These are phyloP conservation scores for Suillus americanus DNA, from an alignment of 768 basidiomycete species.

Conservation along the genomic window DNA sequence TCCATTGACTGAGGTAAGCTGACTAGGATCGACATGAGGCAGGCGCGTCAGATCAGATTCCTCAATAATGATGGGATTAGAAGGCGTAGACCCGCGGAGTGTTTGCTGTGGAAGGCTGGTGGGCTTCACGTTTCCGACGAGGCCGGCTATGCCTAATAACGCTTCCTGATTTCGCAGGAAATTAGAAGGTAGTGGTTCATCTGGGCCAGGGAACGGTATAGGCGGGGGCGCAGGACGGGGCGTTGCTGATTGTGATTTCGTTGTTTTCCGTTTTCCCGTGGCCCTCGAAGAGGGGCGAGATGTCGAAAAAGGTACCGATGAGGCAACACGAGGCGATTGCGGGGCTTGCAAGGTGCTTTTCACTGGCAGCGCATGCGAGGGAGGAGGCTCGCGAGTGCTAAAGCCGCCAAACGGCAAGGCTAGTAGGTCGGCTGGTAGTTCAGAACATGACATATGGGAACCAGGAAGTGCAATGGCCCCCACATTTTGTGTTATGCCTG, in stretches of 20 bases:
- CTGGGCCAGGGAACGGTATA: constrained; percentile 62
- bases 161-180: constrained; percentile 75
- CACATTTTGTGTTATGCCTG: constrained; percentile 70
- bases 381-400: constrained; percentile 38
- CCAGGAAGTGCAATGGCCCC: constrained; percentile 98
- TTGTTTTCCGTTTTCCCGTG: constrained; percentile 33
- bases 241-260: constrained; percentile 39
- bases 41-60: constrained; percentile 42
- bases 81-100: constrained; percentile 50
- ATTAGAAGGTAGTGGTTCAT: constrained; percentile 60
- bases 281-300: constrained; percentile 15
- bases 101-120: constrained; percentile 44
- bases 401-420: constrained; percentile 55
- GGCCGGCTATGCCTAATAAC: constrained; percentile 69
- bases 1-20: constrained; percentile 49
- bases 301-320: constrained; percentile 1
- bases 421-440: constrained; percentile 81
- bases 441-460: constrained; percentile 81
- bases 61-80: constrained; percentile 72
- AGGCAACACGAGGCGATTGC: neutral
- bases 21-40: constrained; percentile 37
- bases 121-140: constrained; percentile 66
- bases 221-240: constrained; percentile 52
- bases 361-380: constrained; percentile 13
- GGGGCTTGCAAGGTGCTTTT: neutral